Conservation (phyloP, 331 rosid genomes). For the Acacia pycnantha region DNA sequence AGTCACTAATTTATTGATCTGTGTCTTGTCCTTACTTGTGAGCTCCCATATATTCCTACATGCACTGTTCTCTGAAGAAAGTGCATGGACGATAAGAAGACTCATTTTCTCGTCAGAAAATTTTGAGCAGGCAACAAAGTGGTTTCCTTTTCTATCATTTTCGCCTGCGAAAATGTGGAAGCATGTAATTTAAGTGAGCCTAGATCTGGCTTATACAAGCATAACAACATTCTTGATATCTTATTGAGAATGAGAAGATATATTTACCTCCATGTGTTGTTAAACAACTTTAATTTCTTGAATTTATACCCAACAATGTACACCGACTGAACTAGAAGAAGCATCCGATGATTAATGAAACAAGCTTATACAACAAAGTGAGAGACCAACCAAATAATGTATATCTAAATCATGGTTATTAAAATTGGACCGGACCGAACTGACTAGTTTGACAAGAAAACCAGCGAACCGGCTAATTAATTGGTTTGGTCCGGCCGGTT, state of each 20-base stretch:
- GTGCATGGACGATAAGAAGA: neutral
- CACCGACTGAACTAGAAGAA: neutral
- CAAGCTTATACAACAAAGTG: neutral
- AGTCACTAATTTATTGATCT: slow-evolving; percentile 36
- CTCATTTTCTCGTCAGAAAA: neutral
- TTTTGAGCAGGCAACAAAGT: slow-evolving; percentile 16
- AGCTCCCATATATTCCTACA: neutral
- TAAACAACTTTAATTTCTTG: neutral
- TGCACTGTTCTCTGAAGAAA: slow-evolving; percentile 12
- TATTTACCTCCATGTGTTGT: neutral
- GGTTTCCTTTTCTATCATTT: neutral
- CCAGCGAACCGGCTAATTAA: fast-evolving
- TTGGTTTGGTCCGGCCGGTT: fast-evolving
- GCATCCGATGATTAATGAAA: neutral
- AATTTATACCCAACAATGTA: neutral
- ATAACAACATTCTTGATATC: neutral
- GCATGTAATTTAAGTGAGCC: neutral
- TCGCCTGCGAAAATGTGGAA: neutral
- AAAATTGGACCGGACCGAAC: too few relatives aligned
- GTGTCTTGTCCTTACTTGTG: slow-evolving; percentile 19
- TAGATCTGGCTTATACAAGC: neutral
- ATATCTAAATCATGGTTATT: neutral
- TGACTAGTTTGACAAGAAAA: too few relatives aligned
- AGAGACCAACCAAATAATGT: neutral
- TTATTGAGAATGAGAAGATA: neutral